These are phyloP conservation scores for Neostapfia colusana DNA, from an alignment of 176 grass and related monocot genomes.

Conservation along the genomic window DNA sequence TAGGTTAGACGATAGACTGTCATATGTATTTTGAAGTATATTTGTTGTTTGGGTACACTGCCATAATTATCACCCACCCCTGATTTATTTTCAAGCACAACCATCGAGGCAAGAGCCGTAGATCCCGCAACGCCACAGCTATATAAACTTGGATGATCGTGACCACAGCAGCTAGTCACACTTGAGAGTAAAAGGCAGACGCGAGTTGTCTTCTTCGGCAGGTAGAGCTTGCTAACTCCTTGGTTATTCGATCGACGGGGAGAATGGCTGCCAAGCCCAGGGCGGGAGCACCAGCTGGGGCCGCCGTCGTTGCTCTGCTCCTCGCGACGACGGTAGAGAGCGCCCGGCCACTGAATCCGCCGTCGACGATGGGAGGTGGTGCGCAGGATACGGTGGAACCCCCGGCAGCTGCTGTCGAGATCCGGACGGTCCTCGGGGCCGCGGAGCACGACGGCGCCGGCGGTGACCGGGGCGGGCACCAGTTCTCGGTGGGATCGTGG, in stretches of 20 bases:
- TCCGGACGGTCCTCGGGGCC: not conserved
- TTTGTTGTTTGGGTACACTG: too few relatives aligned
- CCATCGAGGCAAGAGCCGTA: not conserved
- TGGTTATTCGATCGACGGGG: not conserved
- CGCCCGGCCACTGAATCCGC: constrained; percentile 14
- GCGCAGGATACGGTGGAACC: not conserved
- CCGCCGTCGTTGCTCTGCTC: not conserved
- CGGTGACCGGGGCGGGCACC: not conserved
- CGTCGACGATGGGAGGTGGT: not conserved
- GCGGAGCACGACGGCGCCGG: not conserved
- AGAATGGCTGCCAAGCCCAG: constrained; percentile 28
- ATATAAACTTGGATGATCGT: not conserved
- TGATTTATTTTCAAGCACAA: too few relatives aligned
- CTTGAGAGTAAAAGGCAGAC: not conserved
- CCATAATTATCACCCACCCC: too few relatives aligned
- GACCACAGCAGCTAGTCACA: not conserved
- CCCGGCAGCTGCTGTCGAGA: not conserved
- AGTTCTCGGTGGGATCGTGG: not conserved
- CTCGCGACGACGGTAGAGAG: not conserved
- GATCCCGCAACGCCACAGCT: not conserved
- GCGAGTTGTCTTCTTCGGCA: not conserved
- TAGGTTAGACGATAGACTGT: too few relatives aligned
- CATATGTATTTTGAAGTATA: too few relatives aligned
- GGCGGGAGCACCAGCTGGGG: not conserved
- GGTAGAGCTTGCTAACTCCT: not conserved